Conservation (phyloP, 257 asterid genomes). For the Eustoma russellianum region DNA sequence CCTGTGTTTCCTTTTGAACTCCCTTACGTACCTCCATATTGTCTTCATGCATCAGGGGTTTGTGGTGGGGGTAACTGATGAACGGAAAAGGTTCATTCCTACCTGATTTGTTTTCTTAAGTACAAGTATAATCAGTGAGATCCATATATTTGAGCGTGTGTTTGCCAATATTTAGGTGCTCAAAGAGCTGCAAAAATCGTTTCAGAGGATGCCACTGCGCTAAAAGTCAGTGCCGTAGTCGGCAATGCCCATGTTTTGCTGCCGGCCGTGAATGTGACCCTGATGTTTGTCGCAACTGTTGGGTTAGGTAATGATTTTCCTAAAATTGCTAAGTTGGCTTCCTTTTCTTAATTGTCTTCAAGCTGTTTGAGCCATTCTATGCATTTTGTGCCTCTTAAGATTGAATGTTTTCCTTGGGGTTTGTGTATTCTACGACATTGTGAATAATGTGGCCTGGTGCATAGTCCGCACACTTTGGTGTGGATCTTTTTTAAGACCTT, state of each 20-base stretch:
- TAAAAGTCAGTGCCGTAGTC: conserved; percentile 97
- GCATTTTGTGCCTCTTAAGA: not conserved
- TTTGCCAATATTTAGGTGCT: conserved; percentile 51
- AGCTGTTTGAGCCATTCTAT: not conserved
- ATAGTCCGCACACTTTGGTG: no score
- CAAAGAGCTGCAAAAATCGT: conserved; percentile 88
- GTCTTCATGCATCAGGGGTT: no score
- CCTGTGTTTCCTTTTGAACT: no score
- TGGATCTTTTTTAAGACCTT: no score
- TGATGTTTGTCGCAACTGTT: conserved; percentile 97
- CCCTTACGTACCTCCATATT: no score
- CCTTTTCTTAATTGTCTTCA: not conserved
- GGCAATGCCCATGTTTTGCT: conserved; percentile 99
- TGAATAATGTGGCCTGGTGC: no score
- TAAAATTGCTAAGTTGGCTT: not conserved
- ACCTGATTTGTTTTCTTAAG: no score
- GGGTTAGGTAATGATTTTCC: conserved; percentile 68
- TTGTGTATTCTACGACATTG: no score
- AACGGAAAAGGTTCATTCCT: no score
- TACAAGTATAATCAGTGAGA: not conserved
- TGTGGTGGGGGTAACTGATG: no score
- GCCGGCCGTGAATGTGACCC: conserved; percentile 99
- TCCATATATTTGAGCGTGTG: not conserved
- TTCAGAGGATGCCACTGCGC: conserved; percentile 99
- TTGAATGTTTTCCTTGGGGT: no score